Conservation (phyloP, 108 stramenopile genomes). For the Discostella pseudostelligera region DNA sequence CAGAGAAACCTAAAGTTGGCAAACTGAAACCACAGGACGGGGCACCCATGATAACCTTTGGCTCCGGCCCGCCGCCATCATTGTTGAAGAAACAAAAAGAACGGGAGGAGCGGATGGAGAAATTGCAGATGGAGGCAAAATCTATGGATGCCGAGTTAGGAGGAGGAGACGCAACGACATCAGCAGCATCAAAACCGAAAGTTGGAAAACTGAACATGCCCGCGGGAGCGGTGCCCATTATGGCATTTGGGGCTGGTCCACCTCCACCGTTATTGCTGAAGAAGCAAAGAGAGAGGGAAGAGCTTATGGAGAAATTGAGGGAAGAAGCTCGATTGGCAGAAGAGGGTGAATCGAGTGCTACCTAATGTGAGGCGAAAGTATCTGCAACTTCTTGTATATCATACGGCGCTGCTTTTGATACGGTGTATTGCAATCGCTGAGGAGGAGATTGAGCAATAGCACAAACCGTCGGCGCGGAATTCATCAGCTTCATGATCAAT, state of each 20-base stretch:
- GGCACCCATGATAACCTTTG: conserved; percentile 31
- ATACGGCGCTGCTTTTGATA: conserved; percentile 15
- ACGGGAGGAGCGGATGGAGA: conserved; percentile 20
- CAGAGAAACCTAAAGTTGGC: conserved; percentile 15
- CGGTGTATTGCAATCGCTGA: conserved; percentile 16
- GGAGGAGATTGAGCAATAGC: conserved; percentile 16
- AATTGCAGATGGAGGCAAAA: conserved; percentile 14
- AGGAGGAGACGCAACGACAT: background rate
- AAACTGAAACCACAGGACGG: conserved; percentile 28
- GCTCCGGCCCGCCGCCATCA: conserved; percentile 30
- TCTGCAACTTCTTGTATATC: too few species aligned
- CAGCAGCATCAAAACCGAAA: background rate
- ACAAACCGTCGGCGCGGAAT: conserved; percentile 8
- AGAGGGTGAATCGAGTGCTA: background rate
- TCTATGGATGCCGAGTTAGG: background rate
- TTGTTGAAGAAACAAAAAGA: conserved; percentile 26
- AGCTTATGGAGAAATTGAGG: conserved; percentile 15
- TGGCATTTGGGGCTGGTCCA: conserved; percentile 9
- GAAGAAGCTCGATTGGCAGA: conserved; percentile 10
- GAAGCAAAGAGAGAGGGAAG: conserved; percentile 27
- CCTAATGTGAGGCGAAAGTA: too few species aligned
- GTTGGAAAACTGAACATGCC: conserved; percentile 9
- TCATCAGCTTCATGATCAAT: too few species aligned
- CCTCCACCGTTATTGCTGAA: conserved; percentile 23
- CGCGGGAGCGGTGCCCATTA: conserved; percentile 17